These are phyloP conservation scores for Hyaloscypha variabilis DNA, from an alignment of 495 filamentous ascomycete genomes.

Conservation along the genomic window DNA sequence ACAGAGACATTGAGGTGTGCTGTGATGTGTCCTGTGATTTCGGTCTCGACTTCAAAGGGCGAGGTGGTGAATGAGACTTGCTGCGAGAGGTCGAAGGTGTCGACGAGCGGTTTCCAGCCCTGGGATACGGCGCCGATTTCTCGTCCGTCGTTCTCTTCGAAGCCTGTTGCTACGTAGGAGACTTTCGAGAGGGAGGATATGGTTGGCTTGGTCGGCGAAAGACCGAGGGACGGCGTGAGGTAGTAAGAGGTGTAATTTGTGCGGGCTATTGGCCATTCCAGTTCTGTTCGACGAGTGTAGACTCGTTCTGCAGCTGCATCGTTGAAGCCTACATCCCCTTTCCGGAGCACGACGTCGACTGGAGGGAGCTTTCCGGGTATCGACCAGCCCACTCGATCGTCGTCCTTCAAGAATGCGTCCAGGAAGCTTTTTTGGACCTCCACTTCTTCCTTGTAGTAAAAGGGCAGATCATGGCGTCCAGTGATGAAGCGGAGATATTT, in stretches of 20 bases:
- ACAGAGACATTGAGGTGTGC: slow-evolving; percentile 64
- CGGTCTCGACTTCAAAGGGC: slow-evolving; percentile 58
- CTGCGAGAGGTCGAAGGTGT: background rate
- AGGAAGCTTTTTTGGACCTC: slow-evolving; percentile 67
- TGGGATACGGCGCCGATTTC: background rate
- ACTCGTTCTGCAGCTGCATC: slow-evolving; percentile 54
- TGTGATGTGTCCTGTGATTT: slow-evolving; percentile 68
- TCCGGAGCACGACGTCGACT: slow-evolving; percentile 59
- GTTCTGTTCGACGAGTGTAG: slow-evolving; percentile 55
- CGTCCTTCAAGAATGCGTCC: slow-evolving; percentile 67
- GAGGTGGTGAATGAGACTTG: slow-evolving; percentile 47
- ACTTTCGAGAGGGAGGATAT: background rate
- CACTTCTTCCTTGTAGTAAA: slow-evolving; percentile 69
- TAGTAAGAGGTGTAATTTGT: slow-evolving; percentile 62
- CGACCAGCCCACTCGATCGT: slow-evolving; percentile 63
- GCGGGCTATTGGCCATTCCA: slow-evolving; percentile 64
- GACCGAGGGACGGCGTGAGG: slow-evolving; percentile 43
- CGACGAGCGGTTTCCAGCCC: background rate
- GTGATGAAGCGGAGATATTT: slow-evolving; percentile 71
- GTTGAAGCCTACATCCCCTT: slow-evolving; percentile 66
- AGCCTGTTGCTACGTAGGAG: background rate
- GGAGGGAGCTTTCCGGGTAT: slow-evolving; percentile 53
- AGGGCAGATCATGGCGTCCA: slow-evolving; percentile 70
- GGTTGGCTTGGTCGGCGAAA: slow-evolving; percentile 30
- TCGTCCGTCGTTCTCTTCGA: slow-evolving; percentile 4